Conservation (phyloP, 108 stramenopile species). For the Fistulifera solaris region DNA sequence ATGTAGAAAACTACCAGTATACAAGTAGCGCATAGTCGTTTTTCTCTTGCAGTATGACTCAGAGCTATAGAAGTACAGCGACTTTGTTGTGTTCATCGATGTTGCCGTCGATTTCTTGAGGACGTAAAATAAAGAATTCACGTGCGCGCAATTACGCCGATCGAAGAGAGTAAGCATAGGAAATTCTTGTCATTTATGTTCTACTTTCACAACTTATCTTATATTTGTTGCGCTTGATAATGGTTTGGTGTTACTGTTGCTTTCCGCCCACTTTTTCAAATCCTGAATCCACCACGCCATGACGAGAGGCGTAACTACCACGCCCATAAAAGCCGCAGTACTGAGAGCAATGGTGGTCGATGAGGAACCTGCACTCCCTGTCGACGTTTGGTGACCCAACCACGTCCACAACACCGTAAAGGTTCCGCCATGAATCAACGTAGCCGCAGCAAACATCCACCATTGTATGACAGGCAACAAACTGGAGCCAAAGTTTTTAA, state of each 20-base stretch:
- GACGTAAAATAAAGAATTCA: too few species aligned
- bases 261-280: constrained; percentile 11
- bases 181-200: too few species aligned
- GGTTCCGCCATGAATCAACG: constrained; percentile 50
- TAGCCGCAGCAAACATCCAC: constrained; percentile 30
- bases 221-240: not conserved
- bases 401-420: constrained; percentile 69
- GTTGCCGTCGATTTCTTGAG: too few species aligned
- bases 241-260: not conserved
- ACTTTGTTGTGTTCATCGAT: too few species aligned
- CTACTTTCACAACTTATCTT: too few species aligned
- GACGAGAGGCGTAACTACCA: constrained; percentile 26
- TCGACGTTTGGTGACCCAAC: constrained; percentile 57
- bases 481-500: constrained; percentile 60
- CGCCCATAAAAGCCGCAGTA: constrained; percentile 15
- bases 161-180: too few species aligned
- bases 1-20: too few species aligned
- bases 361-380: constrained; percentile 6
- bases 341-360: constrained; percentile 10
- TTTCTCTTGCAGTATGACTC: too few species aligned
- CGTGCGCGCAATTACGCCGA: too few species aligned
- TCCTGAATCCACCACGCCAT: constrained; percentile 35
- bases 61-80: too few species aligned
- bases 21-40: too few species aligned
- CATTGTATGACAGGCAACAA: constrained; percentile 12